Evolutionary conservation across 2,329 filamentous ascomycete genomes (phyloP), one percentile per base, ranked within the genome.

Genomic region (Spiromastix sp.): DNA sequence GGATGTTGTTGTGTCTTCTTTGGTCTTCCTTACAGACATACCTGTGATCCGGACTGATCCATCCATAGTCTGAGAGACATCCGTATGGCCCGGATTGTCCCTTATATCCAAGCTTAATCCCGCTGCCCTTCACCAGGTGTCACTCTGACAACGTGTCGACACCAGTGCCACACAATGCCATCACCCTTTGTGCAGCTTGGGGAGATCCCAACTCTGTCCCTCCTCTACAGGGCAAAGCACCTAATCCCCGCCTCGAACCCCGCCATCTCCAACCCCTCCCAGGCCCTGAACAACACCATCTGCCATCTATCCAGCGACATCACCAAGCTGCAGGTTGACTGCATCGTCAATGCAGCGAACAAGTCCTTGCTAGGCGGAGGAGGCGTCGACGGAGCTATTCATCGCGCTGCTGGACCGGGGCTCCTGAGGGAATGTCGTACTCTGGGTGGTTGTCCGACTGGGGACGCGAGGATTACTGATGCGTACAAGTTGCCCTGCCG

Each of bases 301-400:
- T 74, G 73, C 30, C 63, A 89, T 24, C 69, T 85, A 45, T 72
- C 74, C 38, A 74, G 76, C 47, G 85, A 94, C 57, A 93, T 96
- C 57, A 95, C 87, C 10, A 77, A 68, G 10, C 73, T 96, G 3
- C 56, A 70, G 20, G 71, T 86, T 30, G 84, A 86, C 51, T 81
- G 81, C 44, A 91, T 95, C 47, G 87, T 96, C 56, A 96, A 96
- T 56, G 89, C 91, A 1, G 89, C 91, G 29, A 96, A 96, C 57
- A 62, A 60, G 7, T 71, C 70, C 2, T 74, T 96, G 1, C 69
- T 82, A 0, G 86, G 87, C 36, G 91, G 91, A 35, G 85, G 86
- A n/a, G 91, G 91, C 22, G 86, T 96, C 11, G 81, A 87, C 51
- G 82, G 81, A 26, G 82, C 86, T 18, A 95, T 96, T 48, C 91